Percentiles rank a stretch among this genome's conserved stretches.
These are phyloP conservation scores for Cercospora sesami DNA, from an alignment of 2,329 filamentous ascomycete genomes.

Conservation along the genomic window DNA sequence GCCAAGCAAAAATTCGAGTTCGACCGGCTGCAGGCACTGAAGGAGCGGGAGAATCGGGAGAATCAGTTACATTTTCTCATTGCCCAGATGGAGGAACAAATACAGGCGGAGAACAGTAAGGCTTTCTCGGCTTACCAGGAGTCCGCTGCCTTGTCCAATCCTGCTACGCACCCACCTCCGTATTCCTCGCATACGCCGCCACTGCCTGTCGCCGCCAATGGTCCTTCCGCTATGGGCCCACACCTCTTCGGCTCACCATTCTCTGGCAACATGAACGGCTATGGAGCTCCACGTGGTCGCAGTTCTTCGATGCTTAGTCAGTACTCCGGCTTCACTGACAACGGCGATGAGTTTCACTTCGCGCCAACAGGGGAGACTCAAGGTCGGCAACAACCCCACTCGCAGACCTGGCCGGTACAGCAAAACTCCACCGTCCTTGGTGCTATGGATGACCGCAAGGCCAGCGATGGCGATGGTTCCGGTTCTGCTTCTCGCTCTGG, in stretches of 20 bases:
- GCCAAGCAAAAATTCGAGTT: conserved; percentile 39
- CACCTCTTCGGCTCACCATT: conserved; percentile 32
- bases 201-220: conserved; percentile 52
- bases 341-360: conserved; percentile 32
- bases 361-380: conserved; percentile 23
- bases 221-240: conserved; percentile 27
- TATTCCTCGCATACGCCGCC: conserved; percentile 43
- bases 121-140: conserved; percentile 44
- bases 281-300: conserved; percentile 43
- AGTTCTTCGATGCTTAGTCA: conserved; percentile 56
- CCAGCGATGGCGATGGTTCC: conserved; percentile 29
- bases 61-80: conserved; percentile 43
- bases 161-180: conserved; percentile 29
- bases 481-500: conserved; percentile 14
- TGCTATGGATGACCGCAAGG: conserved; percentile 27
- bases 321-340: conserved; percentile 53
- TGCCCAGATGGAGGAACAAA: conserved; percentile 41
- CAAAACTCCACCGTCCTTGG: conserved; percentile 16
- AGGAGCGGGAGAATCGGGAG: conserved; percentile 43
- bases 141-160: conserved; percentile 33
- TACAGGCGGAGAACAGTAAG: conserved; percentile 43
- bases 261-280: conserved; percentile 23
- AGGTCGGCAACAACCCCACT: conserved; percentile 28
- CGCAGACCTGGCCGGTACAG: conserved; percentile 31
- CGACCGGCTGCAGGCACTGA: conserved; percentile 32